Evolutionary conservation across 2,329 filamentous ascomycete species (phyloP).

Genomic region (Hymenoscyphus scutula): DNA sequence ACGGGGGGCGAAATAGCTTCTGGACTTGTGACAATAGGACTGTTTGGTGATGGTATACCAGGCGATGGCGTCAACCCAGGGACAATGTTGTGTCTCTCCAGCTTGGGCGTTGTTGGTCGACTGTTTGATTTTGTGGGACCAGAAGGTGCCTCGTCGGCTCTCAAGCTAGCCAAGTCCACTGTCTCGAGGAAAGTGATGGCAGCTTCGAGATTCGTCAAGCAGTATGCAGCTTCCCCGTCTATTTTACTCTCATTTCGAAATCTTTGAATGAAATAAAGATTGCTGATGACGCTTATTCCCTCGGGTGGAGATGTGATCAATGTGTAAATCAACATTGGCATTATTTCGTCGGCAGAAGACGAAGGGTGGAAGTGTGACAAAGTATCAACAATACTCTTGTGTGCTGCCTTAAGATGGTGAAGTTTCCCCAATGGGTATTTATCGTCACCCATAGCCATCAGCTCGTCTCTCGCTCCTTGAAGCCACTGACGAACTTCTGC

Average conservation of each 20-base stretch:
- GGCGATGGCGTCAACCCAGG: conserved; percentile 36
- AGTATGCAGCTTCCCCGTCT: conserved; percentile 93
- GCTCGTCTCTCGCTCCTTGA: conserved; percentile 65
- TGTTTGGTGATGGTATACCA: conserved; percentile 25
- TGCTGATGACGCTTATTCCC: conserved; percentile 85
- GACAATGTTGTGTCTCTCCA: conserved; percentile 31
- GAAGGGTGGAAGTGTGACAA: conserved; percentile 65
- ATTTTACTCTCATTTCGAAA: conserved; percentile 85
- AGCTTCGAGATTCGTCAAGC: conserved; percentile 91
- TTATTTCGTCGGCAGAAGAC: conserved; percentile 93
- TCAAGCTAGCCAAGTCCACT: conserved; percentile 85
- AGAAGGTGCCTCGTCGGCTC: conserved; percentile 72
- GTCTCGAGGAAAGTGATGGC: conserved; percentile 93
- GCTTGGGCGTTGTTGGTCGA: conserved; percentile 47
- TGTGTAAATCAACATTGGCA: conserved; percentile 94
- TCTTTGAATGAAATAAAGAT: conserved; percentile 89
- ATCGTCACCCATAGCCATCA: conserved; percentile 81
- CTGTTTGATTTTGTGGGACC: conserved; percentile 59
- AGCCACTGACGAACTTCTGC: conserved; percentile 72
- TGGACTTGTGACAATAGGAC: conserved; percentile 30
- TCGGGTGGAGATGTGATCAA: conserved; percentile 88
- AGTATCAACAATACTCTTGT: conserved; percentile 93
- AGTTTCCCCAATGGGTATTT: conserved; percentile 89
- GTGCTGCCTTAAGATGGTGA: conserved; percentile 80
- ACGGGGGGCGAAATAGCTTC: conserved; percentile 36